phyloP scores from a whole-genome alignment of 2,329 filamentous ascomycete species.

The Monilinia fructigena region DNA sequence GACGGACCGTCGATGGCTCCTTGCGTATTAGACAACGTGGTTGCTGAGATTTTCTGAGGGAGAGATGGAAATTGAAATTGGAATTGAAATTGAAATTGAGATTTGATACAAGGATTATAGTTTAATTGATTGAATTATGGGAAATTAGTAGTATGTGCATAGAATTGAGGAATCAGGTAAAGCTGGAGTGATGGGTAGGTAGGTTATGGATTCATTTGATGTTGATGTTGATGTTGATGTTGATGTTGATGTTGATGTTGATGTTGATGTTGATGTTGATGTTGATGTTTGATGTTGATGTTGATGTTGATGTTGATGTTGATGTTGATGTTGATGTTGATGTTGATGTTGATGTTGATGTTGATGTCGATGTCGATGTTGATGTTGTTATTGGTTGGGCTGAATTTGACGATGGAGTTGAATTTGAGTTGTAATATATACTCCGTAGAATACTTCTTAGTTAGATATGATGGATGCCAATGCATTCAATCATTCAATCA shows the following conservation, averaged over 20 bases:
- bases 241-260: too few species aligned
- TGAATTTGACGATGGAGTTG: not conserved
- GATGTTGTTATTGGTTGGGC: not conserved
- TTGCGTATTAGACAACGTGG: conserved; percentile 51
- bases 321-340: too few species aligned
- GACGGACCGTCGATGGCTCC: conserved; percentile 48
- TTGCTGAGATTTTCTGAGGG: conserved; percentile 32
- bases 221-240: not conserved
- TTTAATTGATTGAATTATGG: conserved; percentile 19
- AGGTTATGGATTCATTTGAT: not conserved
- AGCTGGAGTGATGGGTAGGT: not conserved
- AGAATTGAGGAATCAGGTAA: not conserved
- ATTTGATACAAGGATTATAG: conserved; percentile 23
- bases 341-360: too few species aligned
- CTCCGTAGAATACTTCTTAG: too few species aligned
- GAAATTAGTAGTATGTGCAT: conserved; percentile 21
- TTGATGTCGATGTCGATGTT: not conserved
- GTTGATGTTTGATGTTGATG: not conserved
- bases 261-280: too few species aligned
- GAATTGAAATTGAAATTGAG: conserved; percentile 19
- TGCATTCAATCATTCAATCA: too few species aligned
- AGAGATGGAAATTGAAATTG: conserved; percentile 21
- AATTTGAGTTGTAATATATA: too few species aligned
- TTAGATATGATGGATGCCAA: too few species aligned
- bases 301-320: not conserved